Evolutionary conservation across 2,329 filamentous ascomycete species (phyloP).

Genomic region (Lecanicillium sp.): DNA sequence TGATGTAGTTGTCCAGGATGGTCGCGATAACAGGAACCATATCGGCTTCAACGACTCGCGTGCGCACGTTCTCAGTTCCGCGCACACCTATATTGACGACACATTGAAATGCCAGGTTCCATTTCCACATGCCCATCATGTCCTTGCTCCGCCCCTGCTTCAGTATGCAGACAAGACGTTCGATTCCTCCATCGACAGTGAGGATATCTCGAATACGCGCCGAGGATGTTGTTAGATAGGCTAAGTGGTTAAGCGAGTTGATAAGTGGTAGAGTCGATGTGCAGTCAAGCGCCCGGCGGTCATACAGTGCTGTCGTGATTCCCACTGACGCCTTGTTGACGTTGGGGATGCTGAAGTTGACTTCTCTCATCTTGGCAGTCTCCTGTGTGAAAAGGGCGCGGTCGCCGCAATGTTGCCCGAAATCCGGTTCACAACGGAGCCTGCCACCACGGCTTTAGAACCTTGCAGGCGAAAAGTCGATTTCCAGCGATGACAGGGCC

Average conservation of each 20-base stretch:
- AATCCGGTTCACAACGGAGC: slow-evolving; percentile 7
- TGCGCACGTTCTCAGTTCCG: slow-evolving; percentile 89
- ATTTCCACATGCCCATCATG: slow-evolving; percentile 99
- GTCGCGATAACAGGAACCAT: slow-evolving; percentile 99
- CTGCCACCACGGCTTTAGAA: slow-evolving; percentile 6
- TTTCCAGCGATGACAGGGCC: not conserved
- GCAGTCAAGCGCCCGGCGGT: slow-evolving; percentile 94
- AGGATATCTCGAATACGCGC: slow-evolving; percentile 96
- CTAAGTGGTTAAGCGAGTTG: slow-evolving; percentile 97
- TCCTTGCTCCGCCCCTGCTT: slow-evolving; percentile 96
- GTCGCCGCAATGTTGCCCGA: slow-evolving; percentile 7
- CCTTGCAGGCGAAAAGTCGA: not conserved
- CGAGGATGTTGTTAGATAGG: slow-evolving; percentile 96
- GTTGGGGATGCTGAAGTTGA: slow-evolving; percentile 98
- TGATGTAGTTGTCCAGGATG: slow-evolving; percentile 96
- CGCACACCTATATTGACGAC: slow-evolving; percentile 98
- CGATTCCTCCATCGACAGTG: slow-evolving; percentile 96
- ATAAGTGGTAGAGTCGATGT: slow-evolving; percentile 96
- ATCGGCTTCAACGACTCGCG: slow-evolving; percentile 93
- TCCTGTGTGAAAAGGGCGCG: slow-evolving; percentile 12
- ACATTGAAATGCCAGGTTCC: slow-evolving; percentile 98
- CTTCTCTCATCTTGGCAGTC: slow-evolving; percentile 80
- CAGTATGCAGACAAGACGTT: slow-evolving; percentile 92
- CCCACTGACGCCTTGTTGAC: slow-evolving; percentile 99
- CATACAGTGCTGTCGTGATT: slow-evolving; percentile 97